Evolutionary conservation across 768 basidiomycete genomes (phyloP).

Genomic region (Agrocybe chaxingu): DNA sequence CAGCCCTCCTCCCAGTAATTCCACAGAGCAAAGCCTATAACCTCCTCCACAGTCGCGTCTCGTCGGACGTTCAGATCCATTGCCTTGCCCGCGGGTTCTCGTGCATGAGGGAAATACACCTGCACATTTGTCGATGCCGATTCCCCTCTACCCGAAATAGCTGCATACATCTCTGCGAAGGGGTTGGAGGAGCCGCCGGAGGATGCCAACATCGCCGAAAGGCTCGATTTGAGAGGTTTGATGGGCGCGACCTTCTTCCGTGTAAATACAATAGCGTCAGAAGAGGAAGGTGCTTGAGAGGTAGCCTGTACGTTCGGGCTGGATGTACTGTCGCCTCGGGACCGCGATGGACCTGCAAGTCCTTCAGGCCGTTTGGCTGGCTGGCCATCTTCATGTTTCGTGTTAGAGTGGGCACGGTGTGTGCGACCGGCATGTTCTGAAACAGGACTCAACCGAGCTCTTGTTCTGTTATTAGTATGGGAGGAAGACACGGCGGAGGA

Average conservation of each 20-base stretch:
- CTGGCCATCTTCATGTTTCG: constrained; percentile 15
- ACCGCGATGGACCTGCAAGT: constrained; percentile 8
- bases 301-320: constrained; percentile 13
- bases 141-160: constrained; percentile 76
- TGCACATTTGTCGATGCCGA: constrained; percentile 60
- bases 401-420: constrained; percentile 12
- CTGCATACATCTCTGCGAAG: constrained; percentile 82
- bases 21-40: constrained; percentile 90
- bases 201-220: constrained; percentile 74
- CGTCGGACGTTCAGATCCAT: constrained; percentile 77
- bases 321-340: constrained; percentile 19
- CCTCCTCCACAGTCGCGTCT: constrained; percentile 93
- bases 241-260: constrained; percentile 46
- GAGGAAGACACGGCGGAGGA: constrained; percentile 34
- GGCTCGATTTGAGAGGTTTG: constrained; percentile 52
- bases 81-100: constrained; percentile 52
- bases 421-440: constrained; percentile 41
- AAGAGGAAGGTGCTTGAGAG: constrained; percentile 5
- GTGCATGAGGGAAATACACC: constrained; percentile 84
- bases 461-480: constrained; percentile 34
- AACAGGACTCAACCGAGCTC: constrained; percentile 61
- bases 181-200: constrained; percentile 73
- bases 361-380: constrained; percentile 11
- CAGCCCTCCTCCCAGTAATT: constrained; percentile 91
- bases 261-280: constrained; percentile 38